phyloP scores from a whole-genome alignment of 1,284 basidiomycete genomes.

The Phylloboletellus chloephorus region DNA sequence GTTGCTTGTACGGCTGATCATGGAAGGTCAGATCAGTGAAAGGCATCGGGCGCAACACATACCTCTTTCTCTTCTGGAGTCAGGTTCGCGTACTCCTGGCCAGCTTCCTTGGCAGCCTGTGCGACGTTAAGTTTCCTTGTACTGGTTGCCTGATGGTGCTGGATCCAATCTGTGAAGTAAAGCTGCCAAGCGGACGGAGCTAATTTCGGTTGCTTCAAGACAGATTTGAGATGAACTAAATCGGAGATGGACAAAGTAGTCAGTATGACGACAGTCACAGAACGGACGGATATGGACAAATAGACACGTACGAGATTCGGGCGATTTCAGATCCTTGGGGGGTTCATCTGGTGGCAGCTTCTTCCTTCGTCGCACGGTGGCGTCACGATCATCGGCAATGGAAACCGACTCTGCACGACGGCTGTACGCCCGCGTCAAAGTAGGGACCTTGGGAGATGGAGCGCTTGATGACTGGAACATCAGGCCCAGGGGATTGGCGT shows the following conservation, averaged over 20 bases:
- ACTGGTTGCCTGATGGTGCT: constrained; percentile 76
- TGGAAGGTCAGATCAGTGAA: constrained; percentile 25
- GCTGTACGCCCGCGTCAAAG: constrained; percentile 52
- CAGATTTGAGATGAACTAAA: constrained; percentile 55
- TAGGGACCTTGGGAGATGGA: constrained; percentile 44
- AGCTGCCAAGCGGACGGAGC: constrained; percentile 96
- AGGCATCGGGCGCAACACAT: constrained; percentile 26
- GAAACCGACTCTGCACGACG: constrained; percentile 61
- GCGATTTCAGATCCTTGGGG: constrained; percentile 30
- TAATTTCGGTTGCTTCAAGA: constrained; percentile 84
- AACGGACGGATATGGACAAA: constrained; percentile 30
- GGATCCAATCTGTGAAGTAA: constrained; percentile 95
- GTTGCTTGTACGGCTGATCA: constrained; percentile 72
- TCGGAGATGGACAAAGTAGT: constrained; percentile 18
- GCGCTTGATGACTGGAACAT: constrained; percentile 75
- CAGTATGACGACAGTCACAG: constrained; percentile 25
- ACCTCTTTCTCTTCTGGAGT: constrained; percentile 80
- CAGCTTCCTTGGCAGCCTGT: constrained; percentile 92
- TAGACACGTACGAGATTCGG: constrained; percentile 30
- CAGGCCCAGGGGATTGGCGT: constrained; percentile 48
- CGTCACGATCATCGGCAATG: constrained; percentile 59
- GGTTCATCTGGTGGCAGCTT: constrained; percentile 44
- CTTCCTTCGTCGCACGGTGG: constrained; percentile 63
- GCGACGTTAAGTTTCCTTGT: constrained; percentile 89
- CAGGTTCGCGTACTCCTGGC: constrained; percentile 81